phyloP scores from a whole-genome alignment of 2,329 filamentous ascomycete species.

The Aspergillus aculeatinus region DNA sequence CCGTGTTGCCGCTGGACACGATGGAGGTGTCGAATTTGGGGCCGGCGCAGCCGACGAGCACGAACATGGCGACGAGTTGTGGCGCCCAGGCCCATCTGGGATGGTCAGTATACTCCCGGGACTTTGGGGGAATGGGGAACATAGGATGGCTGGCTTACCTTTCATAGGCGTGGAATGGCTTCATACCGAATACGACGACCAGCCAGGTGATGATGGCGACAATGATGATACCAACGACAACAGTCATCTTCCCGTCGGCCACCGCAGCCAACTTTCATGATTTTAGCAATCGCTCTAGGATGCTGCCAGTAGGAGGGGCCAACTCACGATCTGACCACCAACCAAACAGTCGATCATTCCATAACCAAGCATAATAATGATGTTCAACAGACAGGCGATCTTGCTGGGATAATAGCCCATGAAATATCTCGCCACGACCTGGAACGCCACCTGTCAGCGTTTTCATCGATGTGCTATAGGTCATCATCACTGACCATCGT shows the following conservation, averaged over 20 bases:
- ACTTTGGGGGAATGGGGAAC: neutral
- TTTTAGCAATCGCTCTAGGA: no score
- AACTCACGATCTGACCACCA: slow-evolving; percentile 34
- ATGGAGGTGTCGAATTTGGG: slow-evolving; percentile 22
- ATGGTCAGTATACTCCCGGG: neutral
- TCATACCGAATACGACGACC: slow-evolving; percentile 30
- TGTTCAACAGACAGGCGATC: slow-evolving; percentile 34
- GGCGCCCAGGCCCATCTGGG: slow-evolving; percentile 32
- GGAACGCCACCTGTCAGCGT: neutral
- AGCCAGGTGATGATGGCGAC: slow-evolving; percentile 28
- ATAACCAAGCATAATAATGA: slow-evolving; percentile 36
- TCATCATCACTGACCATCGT: slow-evolving; percentile 30
- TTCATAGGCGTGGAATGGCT: slow-evolving; percentile 36
- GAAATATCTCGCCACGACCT: slow-evolving; percentile 32
- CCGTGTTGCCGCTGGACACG: slow-evolving; percentile 1
- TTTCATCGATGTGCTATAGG: neutral
- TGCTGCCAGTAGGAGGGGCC: slow-evolving; percentile 7
- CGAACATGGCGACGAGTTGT: slow-evolving; percentile 33
- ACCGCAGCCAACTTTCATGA: slow-evolving; percentile 15
- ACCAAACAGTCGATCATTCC: slow-evolving; percentile 36
- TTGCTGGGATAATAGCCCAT: slow-evolving; percentile 39
- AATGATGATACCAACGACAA: slow-evolving; percentile 30
- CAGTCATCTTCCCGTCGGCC: slow-evolving; percentile 27
- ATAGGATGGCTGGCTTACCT: slow-evolving; percentile 20
- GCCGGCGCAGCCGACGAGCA: slow-evolving; percentile 36